A percentile compares a stretch with the other conserved stretches of the same genome.
Conservation (phyloP, 441 rosid species). For the Erysimum cheiri region DNA sequence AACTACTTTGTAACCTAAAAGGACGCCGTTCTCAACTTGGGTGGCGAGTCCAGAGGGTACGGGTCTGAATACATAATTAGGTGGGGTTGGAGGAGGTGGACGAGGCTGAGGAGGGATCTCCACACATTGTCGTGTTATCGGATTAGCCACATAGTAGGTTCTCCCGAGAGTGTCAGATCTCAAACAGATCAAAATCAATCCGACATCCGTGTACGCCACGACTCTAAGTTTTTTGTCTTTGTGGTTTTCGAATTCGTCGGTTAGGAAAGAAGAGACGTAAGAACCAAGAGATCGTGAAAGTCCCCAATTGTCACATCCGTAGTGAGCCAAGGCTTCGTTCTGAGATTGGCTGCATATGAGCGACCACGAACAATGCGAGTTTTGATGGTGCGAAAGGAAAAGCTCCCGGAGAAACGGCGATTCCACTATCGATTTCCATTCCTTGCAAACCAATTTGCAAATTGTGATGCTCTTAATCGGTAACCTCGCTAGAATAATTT, state of each 20-base stretch:
- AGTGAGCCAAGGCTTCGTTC: not conserved
- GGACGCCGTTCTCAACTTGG: not conserved
- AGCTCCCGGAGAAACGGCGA: not conserved
- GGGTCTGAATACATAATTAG: not conserved
- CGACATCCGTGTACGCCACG: not conserved
- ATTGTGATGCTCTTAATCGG: not conserved
- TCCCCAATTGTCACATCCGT: conserved; percentile 1
- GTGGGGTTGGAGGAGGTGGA: too few relatives aligned
- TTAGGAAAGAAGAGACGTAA: conserved; percentile 4
- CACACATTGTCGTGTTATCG: not conserved
- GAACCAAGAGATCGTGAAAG: not conserved
- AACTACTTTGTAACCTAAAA: not conserved
- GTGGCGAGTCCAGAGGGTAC: not conserved
- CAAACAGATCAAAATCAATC: not conserved
- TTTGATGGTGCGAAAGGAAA: not conserved
- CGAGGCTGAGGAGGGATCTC: not conserved
- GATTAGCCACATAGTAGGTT: conserved; percentile 2
- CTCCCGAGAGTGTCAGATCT: not conserved
- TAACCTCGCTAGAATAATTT: not conserved
- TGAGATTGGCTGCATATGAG: not conserved
- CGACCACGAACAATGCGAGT: not conserved
- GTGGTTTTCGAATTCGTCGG: not conserved
- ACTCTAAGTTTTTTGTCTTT: not conserved
- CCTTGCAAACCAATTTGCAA: not conserved
- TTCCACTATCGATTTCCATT: not conserved